A percentile compares a stretch with the other conserved stretches of the same genome.
phyloP scores from a whole-genome alignment of 345 rosid genomes.

The Lagerstroemia speciosa region DNA sequence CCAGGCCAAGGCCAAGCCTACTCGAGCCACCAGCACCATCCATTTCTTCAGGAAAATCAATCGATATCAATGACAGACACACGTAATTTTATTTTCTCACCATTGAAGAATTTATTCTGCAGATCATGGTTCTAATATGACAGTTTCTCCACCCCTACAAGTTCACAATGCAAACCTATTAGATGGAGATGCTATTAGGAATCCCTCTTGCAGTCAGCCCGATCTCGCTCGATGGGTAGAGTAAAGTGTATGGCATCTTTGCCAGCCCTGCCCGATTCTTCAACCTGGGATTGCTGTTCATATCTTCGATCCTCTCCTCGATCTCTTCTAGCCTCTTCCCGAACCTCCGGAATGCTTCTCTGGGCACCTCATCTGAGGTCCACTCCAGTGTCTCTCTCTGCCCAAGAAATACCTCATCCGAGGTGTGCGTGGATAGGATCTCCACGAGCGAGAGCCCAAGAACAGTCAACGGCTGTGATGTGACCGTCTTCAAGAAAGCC shows the following conservation, averaged over 20 bases:
- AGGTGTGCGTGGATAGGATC: conserved; percentile 46
- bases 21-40: no score
- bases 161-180: no score
- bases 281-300: conserved; percentile 24
- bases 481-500: conserved; percentile 41
- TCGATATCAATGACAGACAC: no score
- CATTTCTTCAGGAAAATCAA: no score
- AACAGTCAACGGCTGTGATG: conserved; percentile 37
- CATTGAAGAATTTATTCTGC: background rate
- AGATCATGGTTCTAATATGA: background rate
- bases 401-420: conserved; percentile 58
- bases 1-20: no score
- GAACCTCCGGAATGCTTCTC: conserved; percentile 36
- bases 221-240: conserved; percentile 39
- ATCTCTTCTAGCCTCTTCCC: conserved; percentile 35
- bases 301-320: conserved; percentile 29
- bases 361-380: conserved; percentile 37
- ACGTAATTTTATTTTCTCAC: no score
- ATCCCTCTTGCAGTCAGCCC: conserved; percentile 51
- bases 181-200: conserved; percentile 43
- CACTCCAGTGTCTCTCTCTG: conserved; percentile 42
- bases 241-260: conserved; percentile 37
- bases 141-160: background rate
- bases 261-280: conserved; percentile 52
- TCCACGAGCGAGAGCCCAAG: conserved; percentile 42